Percentiles rank a stretch among this genome's conserved stretches.
Evolutionary conservation across 805 yeast genomes (phyloP).

Genomic region (Candida germanica): DNA sequence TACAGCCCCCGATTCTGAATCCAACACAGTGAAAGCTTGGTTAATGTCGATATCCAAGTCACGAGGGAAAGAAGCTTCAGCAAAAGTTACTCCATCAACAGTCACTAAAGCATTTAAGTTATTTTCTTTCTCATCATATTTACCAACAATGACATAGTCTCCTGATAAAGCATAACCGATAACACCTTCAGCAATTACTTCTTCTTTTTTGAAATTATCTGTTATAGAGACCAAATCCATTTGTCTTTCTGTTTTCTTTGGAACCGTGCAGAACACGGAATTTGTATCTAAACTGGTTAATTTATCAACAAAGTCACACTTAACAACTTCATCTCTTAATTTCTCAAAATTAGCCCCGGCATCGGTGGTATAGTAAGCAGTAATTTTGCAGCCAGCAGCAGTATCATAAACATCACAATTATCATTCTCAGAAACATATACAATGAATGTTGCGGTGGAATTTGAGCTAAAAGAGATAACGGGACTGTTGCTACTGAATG

Average conservation of each 20-base stretch:
- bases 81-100: conserved; percentile 71
- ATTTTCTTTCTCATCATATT: conserved; percentile 38
- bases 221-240: conserved; percentile 44
- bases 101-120: conserved; percentile 67
- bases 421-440: conserved; percentile 39
- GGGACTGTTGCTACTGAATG: conserved; percentile 29
- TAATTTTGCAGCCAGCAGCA: conserved; percentile 44
- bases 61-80: conserved; percentile 75
- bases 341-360: conserved; percentile 62
- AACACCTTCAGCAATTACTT: conserved; percentile 50
- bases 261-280: conserved; percentile 60
- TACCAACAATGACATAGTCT: conserved; percentile 71
- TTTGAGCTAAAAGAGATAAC: conserved; percentile 59
- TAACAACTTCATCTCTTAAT: conserved; percentile 49
- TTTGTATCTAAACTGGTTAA: conserved; percentile 43
- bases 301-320: conserved; percentile 68
- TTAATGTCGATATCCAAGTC: conserved; percentile 51
- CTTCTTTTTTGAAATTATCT: conserved; percentile 48
- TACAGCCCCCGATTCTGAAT: conserved; percentile 66
- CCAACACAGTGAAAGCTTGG: conserved; percentile 68
- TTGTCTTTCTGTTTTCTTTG: conserved; percentile 26
- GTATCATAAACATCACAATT: not conserved
- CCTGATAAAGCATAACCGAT: conserved; percentile 75
- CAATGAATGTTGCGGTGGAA: conserved; percentile 58
- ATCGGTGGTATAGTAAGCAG: conserved; percentile 62